Percentiles rank a stretch among this genome's conserved stretches.
phyloP scores from a whole-genome alignment of 495 filamentous ascomycete genomes.

The Podospora anserina region DNA sequence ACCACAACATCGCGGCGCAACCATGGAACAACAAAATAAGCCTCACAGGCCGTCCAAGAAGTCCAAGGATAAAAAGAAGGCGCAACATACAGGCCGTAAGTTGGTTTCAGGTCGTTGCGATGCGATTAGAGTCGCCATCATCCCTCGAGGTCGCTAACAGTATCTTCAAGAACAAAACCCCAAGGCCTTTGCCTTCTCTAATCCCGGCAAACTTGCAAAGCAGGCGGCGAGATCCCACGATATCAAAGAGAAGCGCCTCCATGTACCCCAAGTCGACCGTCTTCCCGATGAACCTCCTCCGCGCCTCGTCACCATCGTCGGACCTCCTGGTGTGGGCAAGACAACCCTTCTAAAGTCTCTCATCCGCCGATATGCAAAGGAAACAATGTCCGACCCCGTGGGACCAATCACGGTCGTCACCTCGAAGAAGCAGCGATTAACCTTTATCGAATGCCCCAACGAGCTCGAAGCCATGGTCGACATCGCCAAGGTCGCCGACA shows the following conservation, averaged over 20 bases:
- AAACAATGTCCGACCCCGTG: conserved; percentile 81
- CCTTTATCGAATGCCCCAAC: conserved; percentile 93
- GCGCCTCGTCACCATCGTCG: conserved; percentile 85
- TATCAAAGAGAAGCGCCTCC: conserved; percentile 91
- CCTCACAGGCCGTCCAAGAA: conserved; percentile 81
- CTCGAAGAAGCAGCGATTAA: conserved; percentile 85
- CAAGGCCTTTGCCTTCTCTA: conserved; percentile 85
- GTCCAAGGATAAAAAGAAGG: conserved; percentile 85
- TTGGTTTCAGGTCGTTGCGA: conserved; percentile 7
- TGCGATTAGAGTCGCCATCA: not conserved
- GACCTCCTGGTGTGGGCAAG: conserved; percentile 79
- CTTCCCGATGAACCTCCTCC: conserved; percentile 95
- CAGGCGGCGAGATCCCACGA: conserved; percentile 86
- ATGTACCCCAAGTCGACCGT: conserved; percentile 93
- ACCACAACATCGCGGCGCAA: conserved; percentile 17
- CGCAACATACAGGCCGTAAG: conserved; percentile 39
- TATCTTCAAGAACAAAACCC: conserved; percentile 65
- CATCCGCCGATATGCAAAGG: conserved; percentile 91
- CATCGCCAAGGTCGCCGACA: conserved; percentile 92
- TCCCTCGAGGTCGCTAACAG: conserved; percentile 15
- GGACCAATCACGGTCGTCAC: conserved; percentile 95
- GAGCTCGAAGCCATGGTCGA: conserved; percentile 95
- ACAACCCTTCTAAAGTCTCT: conserved; percentile 77
- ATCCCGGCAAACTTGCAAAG: conserved; percentile 79
- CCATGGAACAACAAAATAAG: conserved; percentile 82